phyloP scores from a whole-genome alignment of 2,329 filamentous ascomycete species.

The Aspergillus uvarum region DNA sequence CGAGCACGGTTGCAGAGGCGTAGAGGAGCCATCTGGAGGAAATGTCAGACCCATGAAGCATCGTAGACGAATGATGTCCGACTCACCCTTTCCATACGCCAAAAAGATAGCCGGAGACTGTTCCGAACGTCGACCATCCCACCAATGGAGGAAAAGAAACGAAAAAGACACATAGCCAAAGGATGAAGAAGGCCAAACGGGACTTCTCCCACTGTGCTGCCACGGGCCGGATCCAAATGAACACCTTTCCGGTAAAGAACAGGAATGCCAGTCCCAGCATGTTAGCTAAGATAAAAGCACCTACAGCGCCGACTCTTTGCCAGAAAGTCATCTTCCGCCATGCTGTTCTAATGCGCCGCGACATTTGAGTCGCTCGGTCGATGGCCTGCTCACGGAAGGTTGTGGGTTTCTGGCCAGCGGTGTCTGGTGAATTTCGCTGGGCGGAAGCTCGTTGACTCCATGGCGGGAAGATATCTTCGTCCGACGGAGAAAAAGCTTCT shows the following conservation, averaged over 20 bases:
- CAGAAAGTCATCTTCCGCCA: slow-evolving; percentile 48
- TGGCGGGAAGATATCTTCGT: slow-evolving; percentile 46
- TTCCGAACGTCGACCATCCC: slow-evolving; percentile 77
- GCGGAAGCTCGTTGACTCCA: slow-evolving; percentile 52
- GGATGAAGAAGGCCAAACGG: slow-evolving; percentile 68
- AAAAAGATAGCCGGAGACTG: slow-evolving; percentile 69
- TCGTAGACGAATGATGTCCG: not conserved
- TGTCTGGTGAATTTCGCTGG: slow-evolving; percentile 41
- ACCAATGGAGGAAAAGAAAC: slow-evolving; percentile 85
- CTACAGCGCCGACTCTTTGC: slow-evolving; percentile 61
- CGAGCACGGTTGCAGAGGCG: slow-evolving; percentile 72
- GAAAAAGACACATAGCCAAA: slow-evolving; percentile 72
- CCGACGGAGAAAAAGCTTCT: slow-evolving; percentile 47
- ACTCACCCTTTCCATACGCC: slow-evolving; percentile 70
- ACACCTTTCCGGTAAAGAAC: slow-evolving; percentile 76
- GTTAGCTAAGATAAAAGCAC: slow-evolving; percentile 52
- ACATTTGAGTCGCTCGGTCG: slow-evolving; percentile 36
- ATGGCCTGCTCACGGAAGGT: slow-evolving; percentile 41
- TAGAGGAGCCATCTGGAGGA: slow-evolving; percentile 75
- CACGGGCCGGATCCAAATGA: slow-evolving; percentile 69
- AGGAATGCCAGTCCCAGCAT: slow-evolving; percentile 67
- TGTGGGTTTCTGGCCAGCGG: slow-evolving; percentile 32
- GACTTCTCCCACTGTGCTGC: slow-evolving; percentile 76
- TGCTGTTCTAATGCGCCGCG: slow-evolving; percentile 32
- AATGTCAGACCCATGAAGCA: slow-evolving; percentile 13